A percentile compares a stretch with the other conserved stretches of the same genome.
phyloP scores from a whole-genome alignment of 75 land plant species.

The Chamaecyparis obtusa region DNA sequence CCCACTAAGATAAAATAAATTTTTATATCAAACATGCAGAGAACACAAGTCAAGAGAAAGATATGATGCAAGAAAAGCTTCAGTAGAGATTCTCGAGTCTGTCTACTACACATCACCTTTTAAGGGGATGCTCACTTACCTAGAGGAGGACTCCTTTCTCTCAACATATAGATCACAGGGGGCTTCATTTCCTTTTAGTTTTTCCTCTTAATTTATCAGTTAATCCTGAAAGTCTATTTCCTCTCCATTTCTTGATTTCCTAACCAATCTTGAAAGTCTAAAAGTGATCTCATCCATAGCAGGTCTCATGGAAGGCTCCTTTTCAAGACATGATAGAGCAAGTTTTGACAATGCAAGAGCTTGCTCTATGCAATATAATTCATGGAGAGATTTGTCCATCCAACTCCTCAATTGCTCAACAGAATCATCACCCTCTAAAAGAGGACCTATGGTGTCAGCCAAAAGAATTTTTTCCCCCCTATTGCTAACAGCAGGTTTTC shows the following conservation, averaged over 20 bases:
- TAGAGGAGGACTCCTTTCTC: too few species aligned
- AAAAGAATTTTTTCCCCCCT: slow-evolving; percentile 10
- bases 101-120: too few species aligned
- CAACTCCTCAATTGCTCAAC: slow-evolving; percentile 20
- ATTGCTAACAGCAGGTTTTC: slow-evolving; percentile 36
- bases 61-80: too few species aligned
- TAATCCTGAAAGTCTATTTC: neutral
- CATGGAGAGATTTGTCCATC: slow-evolving; percentile 27
- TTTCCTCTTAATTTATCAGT: neutral
- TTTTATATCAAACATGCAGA: too few species aligned
- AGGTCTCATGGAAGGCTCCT: slow-evolving; percentile 23
- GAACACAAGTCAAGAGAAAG: too few species aligned
- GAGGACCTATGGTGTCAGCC: neutral
- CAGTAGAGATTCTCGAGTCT: too few species aligned
- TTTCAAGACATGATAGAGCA: slow-evolving; percentile 36
- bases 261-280: neutral
- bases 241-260: neutral
- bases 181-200: too few species aligned
- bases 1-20: too few species aligned
- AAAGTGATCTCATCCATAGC: slow-evolving; percentile 50
- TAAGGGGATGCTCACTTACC: too few species aligned
- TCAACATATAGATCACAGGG: too few species aligned
- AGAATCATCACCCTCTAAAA: neutral
- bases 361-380: slow-evolving; percentile 28
- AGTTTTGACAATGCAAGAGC: slow-evolving; percentile 25